Evolutionary conservation across 371 early-diverging fungal species (phyloP), one percentile per base, ranked within the genome.

Genomic region (Mucor circinelloides): DNA sequence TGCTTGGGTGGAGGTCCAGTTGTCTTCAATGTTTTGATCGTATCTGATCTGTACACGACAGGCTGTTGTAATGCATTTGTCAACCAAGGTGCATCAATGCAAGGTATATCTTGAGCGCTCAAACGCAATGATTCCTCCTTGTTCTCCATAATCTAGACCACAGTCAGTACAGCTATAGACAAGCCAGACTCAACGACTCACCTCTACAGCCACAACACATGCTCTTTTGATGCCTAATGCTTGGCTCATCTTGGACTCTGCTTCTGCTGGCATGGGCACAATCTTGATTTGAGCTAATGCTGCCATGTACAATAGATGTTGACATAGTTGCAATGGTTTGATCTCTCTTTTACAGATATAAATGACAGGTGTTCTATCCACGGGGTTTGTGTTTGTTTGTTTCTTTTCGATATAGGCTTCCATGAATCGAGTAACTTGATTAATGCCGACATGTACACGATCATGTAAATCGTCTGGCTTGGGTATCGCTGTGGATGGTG

Each of bases 281-380:
- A 81, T 13, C 25, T 73, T 72, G 13, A 70, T 32, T 3, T 71
- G 68, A 13, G 79, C 68, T 40, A 81, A 28, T 9, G 75, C 75
- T 1, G 74, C 74, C 79, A 81, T 76, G 50, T 65, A 61, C 19
- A 77, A 63, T 23, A 81, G 52, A 56, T 81, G 81, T 17, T 69
- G 57, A 27, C 79, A 78, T 7, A 81, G 19, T 6, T 76, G 75
- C 3, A 61, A 23, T 7, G 79, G 79, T 38, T 77, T 72, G 38
- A 76, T 75, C 21, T 81, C 81, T 36, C 81, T 62, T 34, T 73
- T 72, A 59, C 81, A 81, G 10, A 81, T 73, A 60, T 74, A 81
- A 6, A 81, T 61, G 17, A 74, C 64, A 4, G 69, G 34, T 15
- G 46, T 32, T 21, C 19, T 38, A 13, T 30, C 36, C n/a, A 23